Conservation (phyloP, 192 early-diverging fungal genomes). For the Rhizophagus prolifer region DNA sequence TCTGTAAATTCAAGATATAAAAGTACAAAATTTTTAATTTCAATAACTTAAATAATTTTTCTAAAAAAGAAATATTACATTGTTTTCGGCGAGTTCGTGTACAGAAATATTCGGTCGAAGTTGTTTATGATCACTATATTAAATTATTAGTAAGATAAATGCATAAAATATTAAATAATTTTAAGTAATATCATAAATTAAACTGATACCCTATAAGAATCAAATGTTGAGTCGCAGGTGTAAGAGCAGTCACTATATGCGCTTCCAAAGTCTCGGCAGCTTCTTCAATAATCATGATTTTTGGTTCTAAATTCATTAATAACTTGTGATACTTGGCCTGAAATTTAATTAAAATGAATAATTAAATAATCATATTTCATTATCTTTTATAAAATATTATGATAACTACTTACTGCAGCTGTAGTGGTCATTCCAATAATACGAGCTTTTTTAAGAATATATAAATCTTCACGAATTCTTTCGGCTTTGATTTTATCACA, state of each 20-base stretch:
- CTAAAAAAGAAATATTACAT: slow-evolving; percentile 5
- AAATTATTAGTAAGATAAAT: neutral
- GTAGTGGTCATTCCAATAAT: slow-evolving; percentile 63
- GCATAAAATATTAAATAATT: neutral
- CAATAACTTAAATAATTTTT: neutral
- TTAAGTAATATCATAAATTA: neutral
- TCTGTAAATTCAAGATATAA: neutral
- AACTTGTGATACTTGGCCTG: slow-evolving; percentile 60
- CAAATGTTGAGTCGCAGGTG: slow-evolving; percentile 48
- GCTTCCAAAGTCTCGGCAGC: slow-evolving; percentile 59
- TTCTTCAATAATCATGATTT: slow-evolving; percentile 58
- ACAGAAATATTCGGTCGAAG: slow-evolving; percentile 55
- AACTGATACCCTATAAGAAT: slow-evolving; percentile 54
- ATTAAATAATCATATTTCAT: neutral
- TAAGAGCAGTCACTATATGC: slow-evolving; percentile 51
- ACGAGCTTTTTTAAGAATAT: slow-evolving; percentile 32
- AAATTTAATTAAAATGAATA: neutral
- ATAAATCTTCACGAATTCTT: slow-evolving; percentile 31
- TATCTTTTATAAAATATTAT: neutral
- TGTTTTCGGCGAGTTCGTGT: slow-evolving; percentile 40
- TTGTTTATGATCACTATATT: slow-evolving; percentile 54
- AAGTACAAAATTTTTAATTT: neutral
- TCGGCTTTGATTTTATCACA: slow-evolving; percentile 34
- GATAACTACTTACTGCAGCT: slow-evolving; percentile 46
- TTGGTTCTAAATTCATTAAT: slow-evolving; percentile 43